Evolutionary conservation across 1,284 basidiomycete genomes (phyloP), one percentile per base, ranked within the genome.

Genomic region (Pseudozyma sp.): DNA sequence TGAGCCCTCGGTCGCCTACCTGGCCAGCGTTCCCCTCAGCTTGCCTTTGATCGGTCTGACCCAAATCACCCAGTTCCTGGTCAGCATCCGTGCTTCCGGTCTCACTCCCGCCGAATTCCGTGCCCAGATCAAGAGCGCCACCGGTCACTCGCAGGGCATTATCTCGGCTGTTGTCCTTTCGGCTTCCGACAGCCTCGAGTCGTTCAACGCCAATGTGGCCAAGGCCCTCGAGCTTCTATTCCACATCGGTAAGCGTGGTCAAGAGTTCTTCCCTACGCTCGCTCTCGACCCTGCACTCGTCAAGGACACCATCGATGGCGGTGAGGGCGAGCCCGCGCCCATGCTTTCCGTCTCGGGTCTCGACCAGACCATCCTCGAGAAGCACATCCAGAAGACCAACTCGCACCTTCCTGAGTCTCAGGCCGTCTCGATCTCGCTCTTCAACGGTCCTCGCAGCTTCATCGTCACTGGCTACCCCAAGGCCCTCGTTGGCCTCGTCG

Each of bases 121-220:
- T 54, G 86, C 88, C 50, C 89, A 90, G 60, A 89, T 97, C 74
- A 88, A 90, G 36, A 96, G 95, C 55, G 90, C 94, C 6, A 98
- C 96, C 12, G 96, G 96, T 50, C 96, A 99, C 87, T 97, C 94
- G 8, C 96, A 98, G 86, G 97, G 96, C 76, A 90, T 99, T 77
- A 91, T 97, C 61, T 94, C 95, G 19, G 96, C 96, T 21, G 90
- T 97, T 56, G 92, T 90, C 35, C 90, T 97, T 77, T 89, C 95
- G 21, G 77, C 94, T 2, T 96, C 94, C 16, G 88, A 88, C 39
- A 90, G 90, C 44, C 90, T 91, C 78, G 91, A 92, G 54, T 90
- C 90, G 5, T 92, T 94, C 85, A 86, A 89, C 58, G 86, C 87
- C 70, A 96, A 97, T 86, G 89, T 90, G 16, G 87, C 88, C 84